A percentile compares a stretch with the other conserved stretches of the same genome.
phyloP scores from a whole-genome alignment of 2,329 filamentous ascomycete genomes.

The Claviceps quebecensis region DNA sequence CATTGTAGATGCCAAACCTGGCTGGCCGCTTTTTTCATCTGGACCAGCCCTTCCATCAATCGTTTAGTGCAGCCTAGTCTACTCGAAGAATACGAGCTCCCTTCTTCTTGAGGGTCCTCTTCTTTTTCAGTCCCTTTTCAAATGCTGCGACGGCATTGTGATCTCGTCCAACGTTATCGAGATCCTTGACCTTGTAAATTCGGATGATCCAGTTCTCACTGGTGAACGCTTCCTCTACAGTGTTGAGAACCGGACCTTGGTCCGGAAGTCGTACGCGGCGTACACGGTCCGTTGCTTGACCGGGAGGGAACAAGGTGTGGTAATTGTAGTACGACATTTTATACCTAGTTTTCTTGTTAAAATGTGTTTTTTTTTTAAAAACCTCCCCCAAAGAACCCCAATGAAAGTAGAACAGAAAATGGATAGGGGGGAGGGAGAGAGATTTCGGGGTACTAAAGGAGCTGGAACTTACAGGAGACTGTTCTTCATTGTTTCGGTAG shows the following conservation, averaged over 20 bases:
- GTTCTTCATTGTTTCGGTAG: slow-evolving; percentile 96
- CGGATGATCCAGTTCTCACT: slow-evolving; percentile 99
- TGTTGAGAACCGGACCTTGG: slow-evolving; percentile 71
- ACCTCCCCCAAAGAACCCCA: too few relatives aligned
- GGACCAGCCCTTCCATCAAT: slow-evolving; percentile 9
- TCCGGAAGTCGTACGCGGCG: slow-evolving; percentile 70
- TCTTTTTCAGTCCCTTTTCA: slow-evolving; percentile 71
- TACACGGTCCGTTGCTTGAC: slow-evolving; percentile 82
- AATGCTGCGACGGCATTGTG: slow-evolving; percentile 58
- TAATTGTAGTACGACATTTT: slow-evolving; percentile 99
- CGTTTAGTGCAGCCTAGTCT: slow-evolving; percentile 37
- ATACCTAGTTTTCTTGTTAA: slow-evolving; percentile 51
- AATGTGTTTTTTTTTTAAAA: too few relatives aligned
- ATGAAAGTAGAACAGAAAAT: too few relatives aligned
- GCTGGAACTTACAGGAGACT: slow-evolving; percentile 75
- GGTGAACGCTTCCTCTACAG: slow-evolving; percentile 91
- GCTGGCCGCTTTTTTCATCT: slow-evolving; percentile 5
- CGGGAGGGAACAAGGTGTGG: slow-evolving; percentile 76
- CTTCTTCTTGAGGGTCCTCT: slow-evolving; percentile 58
- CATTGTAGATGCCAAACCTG: slow-evolving; percentile 13
- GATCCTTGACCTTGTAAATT: slow-evolving; percentile 99
- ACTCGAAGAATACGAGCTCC: slow-evolving; percentile 59
- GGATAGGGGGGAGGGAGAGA: too few relatives aligned
- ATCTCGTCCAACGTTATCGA: slow-evolving; percentile 89
- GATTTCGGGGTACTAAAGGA: not conserved